Evolutionary conservation across 345 rosid genomes (phyloP).

Genomic region (Turnera subulata): DNA sequence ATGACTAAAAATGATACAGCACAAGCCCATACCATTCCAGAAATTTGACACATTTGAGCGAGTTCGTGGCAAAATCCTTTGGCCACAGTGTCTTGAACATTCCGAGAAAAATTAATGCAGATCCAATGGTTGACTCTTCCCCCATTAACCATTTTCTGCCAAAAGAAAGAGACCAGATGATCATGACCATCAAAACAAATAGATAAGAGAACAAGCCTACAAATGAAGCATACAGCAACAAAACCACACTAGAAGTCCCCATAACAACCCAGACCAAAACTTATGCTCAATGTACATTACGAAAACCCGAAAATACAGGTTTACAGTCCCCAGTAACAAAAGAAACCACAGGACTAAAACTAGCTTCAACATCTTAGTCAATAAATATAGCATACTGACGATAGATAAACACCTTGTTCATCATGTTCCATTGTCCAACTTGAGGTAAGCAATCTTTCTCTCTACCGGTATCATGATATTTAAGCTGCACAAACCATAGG

Average conservation of each 20-base stretch:
- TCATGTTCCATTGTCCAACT: constrained; percentile 4
- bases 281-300: too few species aligned
- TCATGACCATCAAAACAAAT: neutral
- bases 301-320: too few species aligned
- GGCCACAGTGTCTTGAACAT: constrained; percentile 68
- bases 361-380: too few species aligned
- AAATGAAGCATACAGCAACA: neutral
- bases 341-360: too few species aligned
- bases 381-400: too few species aligned
- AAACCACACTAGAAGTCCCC: constrained; percentile 15
- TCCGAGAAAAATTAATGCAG: constrained; percentile 86
- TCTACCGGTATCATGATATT: neutral
- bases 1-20: neutral
- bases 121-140: constrained; percentile 88
- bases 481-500: neutral
- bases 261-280: too few species aligned
- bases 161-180: neutral
- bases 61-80: constrained; percentile 82
- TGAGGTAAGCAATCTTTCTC: neutral
- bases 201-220: neutral
- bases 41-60: constrained; percentile 82
- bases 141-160: constrained; percentile 99
- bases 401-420: neutral
- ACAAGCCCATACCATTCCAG: constrained; percentile 79
- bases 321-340: too few species aligned